Percentiles rank a stretch among this genome's conserved stretches.
Conservation (phyloP, 495 filamentous ascomycete species). For the Thozetella sp. region DNA sequence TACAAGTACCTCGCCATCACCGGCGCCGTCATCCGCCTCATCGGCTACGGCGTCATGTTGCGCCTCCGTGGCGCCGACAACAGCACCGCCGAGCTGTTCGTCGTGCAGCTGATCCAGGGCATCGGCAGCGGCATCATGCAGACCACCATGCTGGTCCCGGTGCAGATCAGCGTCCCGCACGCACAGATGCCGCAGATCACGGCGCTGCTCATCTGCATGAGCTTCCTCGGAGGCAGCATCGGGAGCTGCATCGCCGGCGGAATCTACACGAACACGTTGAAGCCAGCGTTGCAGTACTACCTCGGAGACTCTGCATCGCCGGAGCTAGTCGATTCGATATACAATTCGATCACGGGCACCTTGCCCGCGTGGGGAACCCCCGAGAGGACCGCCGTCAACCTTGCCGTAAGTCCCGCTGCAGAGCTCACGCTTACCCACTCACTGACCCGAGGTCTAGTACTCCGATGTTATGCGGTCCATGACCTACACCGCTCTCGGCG, state of each 20-base stretch:
- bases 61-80: constrained; percentile 46
- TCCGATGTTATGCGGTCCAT: constrained; percentile 48
- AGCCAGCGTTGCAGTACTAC: constrained; percentile 24
- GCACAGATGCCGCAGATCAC: constrained; percentile 48
- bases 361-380: constrained; percentile 42
- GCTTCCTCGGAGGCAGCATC: constrained; percentile 46
- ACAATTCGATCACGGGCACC: constrained; percentile 44
- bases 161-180: constrained; percentile 46
- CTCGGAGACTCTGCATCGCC: constrained; percentile 25
- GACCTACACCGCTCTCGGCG: constrained; percentile 44
- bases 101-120: constrained; percentile 49
- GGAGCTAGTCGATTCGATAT: constrained; percentile 29
- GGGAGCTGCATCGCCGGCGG: constrained; percentile 49
- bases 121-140: constrained; percentile 49
- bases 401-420: constrained; percentile 38
- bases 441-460: constrained; percentile 24
- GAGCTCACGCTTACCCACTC: too few relatives aligned
- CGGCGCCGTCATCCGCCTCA: constrained; percentile 37
- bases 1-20: constrained; percentile 48
- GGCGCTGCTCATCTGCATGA: constrained; percentile 40
- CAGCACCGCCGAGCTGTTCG: constrained; percentile 41
- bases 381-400: constrained; percentile 37
- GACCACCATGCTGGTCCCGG: constrained; percentile 40
- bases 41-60: constrained; percentile 53
- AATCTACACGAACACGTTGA: constrained; percentile 46